Evolutionary conservation across 2,329 filamentous ascomycete species (phyloP), one percentile per base, ranked within the genome.

Genomic region (Dothidotthia symphoricarpi): DNA sequence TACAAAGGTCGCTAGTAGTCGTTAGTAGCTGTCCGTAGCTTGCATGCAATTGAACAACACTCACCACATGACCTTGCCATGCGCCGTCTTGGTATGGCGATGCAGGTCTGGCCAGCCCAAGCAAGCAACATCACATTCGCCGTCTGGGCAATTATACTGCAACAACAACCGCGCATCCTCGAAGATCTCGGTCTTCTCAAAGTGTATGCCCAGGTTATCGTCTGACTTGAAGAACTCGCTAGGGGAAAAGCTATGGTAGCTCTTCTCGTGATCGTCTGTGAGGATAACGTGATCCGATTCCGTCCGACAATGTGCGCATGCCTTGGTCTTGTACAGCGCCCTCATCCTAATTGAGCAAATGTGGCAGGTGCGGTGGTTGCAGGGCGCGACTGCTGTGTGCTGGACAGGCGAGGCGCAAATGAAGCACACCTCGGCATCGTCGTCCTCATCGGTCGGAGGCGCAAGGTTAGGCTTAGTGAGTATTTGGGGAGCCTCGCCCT

Each of bases 341-440:
- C 93, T 81, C 80, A 97, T 81, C 43, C 93, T 81, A 53, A 98
- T 72, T 8, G 89, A 85, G 67, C 93, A 98, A 50, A 97, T 95
- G 70, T 98, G 93, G 64, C 93, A 98, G 32, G 91, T 96, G 40
- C 87, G 80, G 70, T 98, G 93, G 67, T 96, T 97, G 70, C 93
- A 98, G 14, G 93, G 91, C 22, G 90, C 83, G 49, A 98, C 82
- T 8, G 90, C 86, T 55, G 88, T 83, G 71, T 97, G 89, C 32
- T 86, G 81, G 31, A 98, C 84, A 2, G 84, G 81, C 50, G 90
- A 95, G 39, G 93, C 91, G 69, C 93, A 98, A 61, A 98, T 98
- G 69, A 97, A 97, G 78, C 93, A 98, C 45, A 96, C 79, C 47
- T 96, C 78, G 17, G 77, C 78, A 31, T 78, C 78, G 3, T 68